Evolutionary conservation across 306 rosid species (phyloP).

Genomic region (Vicia villosa): DNA sequence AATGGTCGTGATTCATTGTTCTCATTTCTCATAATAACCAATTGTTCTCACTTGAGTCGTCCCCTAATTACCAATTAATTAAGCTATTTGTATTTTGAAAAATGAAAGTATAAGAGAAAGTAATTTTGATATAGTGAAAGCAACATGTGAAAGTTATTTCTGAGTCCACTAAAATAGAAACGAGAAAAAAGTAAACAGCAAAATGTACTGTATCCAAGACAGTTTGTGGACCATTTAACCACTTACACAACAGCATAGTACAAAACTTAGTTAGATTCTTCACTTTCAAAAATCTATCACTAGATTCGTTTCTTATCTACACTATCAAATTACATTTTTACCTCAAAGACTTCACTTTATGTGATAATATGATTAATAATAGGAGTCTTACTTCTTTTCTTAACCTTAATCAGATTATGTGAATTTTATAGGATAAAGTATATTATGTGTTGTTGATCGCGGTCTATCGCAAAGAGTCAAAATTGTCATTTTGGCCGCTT

Average conservation of each 20-base stretch:
- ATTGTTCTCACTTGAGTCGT: too few species aligned
- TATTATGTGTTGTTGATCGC: too few species aligned
- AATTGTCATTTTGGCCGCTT: too few species aligned
- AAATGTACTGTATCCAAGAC: constrained; percentile 33
- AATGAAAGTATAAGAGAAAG: neutral
- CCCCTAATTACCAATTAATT: too few species aligned
- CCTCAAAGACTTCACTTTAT: neutral
- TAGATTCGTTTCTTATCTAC: constrained; percentile 37
- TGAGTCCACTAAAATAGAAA: neutral
- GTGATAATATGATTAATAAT: neutral
- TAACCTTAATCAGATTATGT: neutral
- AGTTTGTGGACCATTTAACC: constrained; percentile 34
- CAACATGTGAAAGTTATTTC: constrained; percentile 12
- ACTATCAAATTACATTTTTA: constrained; percentile 25
- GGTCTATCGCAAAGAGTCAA: too few species aligned
- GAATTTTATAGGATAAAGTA: neutral
- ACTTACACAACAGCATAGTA: constrained; percentile 25
- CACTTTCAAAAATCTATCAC: constrained; percentile 35
- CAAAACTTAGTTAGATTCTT: constrained; percentile 41
- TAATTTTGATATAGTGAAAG: constrained; percentile 30
- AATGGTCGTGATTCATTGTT: too few species aligned
- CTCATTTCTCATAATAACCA: too few species aligned
- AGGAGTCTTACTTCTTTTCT: neutral
- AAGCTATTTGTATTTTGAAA: neutral
- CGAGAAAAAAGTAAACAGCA: constrained; percentile 25